Conservation (phyloP, 768 basidiomycete species). For the Rhizopogon vesiculosus region DNA sequence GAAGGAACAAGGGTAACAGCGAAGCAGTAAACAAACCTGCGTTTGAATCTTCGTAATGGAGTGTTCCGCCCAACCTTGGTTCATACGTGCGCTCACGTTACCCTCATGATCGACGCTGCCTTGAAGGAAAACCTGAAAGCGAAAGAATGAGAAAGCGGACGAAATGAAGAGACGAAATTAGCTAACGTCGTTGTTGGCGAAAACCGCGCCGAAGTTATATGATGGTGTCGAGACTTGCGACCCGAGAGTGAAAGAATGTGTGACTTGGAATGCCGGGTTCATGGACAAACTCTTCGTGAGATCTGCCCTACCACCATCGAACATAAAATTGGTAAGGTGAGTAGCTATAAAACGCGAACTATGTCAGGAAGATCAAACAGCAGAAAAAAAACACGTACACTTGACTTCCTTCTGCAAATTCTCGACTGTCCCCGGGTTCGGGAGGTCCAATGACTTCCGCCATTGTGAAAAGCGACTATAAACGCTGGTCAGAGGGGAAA, state of each 20-base stretch:
- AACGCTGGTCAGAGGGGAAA: constrained; percentile 57
- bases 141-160: constrained; percentile 17
- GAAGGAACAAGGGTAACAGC: not conserved
- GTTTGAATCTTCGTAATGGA: constrained; percentile 84
- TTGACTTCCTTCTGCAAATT: constrained; percentile 92
- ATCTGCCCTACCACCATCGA: constrained; percentile 97
- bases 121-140: constrained; percentile 79
- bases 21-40: constrained; percentile 49
- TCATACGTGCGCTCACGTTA: constrained; percentile 81
- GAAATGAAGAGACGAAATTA: constrained; percentile 5
- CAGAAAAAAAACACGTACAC: constrained; percentile 40
- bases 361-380: constrained; percentile 3
- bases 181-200: constrained; percentile 74
- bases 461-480: constrained; percentile 76
- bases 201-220: constrained; percentile 94
- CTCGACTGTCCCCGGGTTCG: constrained; percentile 92
- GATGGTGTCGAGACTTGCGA: constrained; percentile 79
- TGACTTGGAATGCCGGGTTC: constrained; percentile 97
- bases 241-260: constrained; percentile 91
- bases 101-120: constrained; percentile 94
- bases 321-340: constrained; percentile 89
- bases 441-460: constrained; percentile 76
- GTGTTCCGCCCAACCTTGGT: constrained; percentile 79
- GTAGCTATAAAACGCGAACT: constrained; percentile 51
- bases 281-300: constrained; percentile 89